These are phyloP conservation scores for Singerocomus inundabilis DNA, from an alignment of 1,284 basidiomycete species.

Conservation along the genomic window DNA sequence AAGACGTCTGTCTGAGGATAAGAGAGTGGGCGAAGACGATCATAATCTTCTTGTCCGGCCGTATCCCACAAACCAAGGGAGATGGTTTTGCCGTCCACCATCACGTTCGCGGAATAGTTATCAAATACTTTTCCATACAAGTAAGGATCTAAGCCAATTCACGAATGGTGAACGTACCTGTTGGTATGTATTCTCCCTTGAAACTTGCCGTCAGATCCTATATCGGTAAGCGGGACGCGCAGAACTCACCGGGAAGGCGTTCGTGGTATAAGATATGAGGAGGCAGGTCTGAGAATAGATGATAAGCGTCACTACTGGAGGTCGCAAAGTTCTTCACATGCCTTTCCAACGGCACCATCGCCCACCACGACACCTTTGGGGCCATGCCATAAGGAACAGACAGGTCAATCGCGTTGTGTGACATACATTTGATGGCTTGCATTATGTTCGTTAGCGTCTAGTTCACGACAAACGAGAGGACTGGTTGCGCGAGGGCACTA, in stretches of 20 bases:
- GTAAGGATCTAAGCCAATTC: conserved; percentile 4
- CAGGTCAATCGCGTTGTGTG: conserved; percentile 3
- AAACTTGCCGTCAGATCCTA: conserved; percentile 17
- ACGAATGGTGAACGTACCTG: conserved; percentile 53
- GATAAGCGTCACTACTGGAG: conserved; percentile 14
- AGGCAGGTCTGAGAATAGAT: conserved; percentile 76
- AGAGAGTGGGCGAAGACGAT: conserved; percentile 94
- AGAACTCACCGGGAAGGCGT: conserved; percentile 83
- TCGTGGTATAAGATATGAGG: conserved; percentile 96
- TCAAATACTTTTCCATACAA: conserved; percentile 69
- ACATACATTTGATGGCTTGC: conserved; percentile 72
- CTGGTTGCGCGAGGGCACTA: conserved; percentile 13
- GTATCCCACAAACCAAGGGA: conserved; percentile 98
- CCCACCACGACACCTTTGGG: conserved; percentile 92
- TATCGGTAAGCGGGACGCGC: background rate
- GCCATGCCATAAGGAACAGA: conserved; percentile 31
- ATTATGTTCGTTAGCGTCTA: conserved; percentile 40
- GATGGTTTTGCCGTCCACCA: conserved; percentile 99
- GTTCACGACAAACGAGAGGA: conserved; percentile 13
- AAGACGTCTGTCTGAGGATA: conserved; percentile 99
- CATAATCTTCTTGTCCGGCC: conserved; percentile 98
- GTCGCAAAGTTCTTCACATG: conserved; percentile 37
- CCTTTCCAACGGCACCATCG: conserved; percentile 99
- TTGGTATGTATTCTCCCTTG: conserved; percentile 96
- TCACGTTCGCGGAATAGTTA: conserved; percentile 95